Conservation (phyloP, 805 yeast species). For the Saccharomyces eubayanus region DNA sequence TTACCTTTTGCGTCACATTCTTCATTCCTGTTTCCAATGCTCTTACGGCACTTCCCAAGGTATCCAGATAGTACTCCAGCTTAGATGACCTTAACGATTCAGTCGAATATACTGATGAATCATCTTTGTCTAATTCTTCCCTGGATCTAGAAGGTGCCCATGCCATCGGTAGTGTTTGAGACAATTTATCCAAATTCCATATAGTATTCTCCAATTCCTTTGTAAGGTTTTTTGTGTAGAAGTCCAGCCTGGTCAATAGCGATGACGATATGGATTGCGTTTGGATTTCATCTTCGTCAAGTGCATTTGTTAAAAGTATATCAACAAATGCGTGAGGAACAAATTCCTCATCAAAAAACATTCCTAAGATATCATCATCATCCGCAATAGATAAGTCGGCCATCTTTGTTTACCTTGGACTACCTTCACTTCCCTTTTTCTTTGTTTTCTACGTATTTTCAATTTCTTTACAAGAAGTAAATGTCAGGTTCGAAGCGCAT, state of each 20-base stretch:
- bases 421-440: background rate
- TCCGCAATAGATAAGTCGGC: background rate
- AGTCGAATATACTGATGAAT: slow-evolving; percentile 16
- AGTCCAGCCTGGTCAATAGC: slow-evolving; percentile 52
- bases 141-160: slow-evolving; percentile 12
- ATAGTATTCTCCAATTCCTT: slow-evolving; percentile 45
- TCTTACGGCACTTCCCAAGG: slow-evolving; percentile 49
- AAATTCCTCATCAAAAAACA: slow-evolving; percentile 63
- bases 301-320: slow-evolving; percentile 43
- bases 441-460: background rate
- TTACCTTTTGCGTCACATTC: slow-evolving; percentile 23
- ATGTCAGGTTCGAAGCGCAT: background rate
- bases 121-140: slow-evolving; percentile 7
- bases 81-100: slow-evolving; percentile 41
- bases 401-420: background rate
- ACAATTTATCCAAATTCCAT: slow-evolving; percentile 39
- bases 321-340: slow-evolving; percentile 59
- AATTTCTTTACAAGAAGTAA: background rate
- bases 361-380: slow-evolving; percentile 41
- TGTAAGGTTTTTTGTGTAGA: slow-evolving; percentile 51
- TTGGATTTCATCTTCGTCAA: slow-evolving; percentile 28
- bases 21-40: slow-evolving; percentile 44
- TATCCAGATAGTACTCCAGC: slow-evolving; percentile 57
- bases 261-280: slow-evolving; percentile 43
- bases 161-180: slow-evolving; percentile 42